phyloP scores from a whole-genome alignment of 2,329 filamentous ascomycete genomes.

The Thielaviopsis ethacetica region DNA sequence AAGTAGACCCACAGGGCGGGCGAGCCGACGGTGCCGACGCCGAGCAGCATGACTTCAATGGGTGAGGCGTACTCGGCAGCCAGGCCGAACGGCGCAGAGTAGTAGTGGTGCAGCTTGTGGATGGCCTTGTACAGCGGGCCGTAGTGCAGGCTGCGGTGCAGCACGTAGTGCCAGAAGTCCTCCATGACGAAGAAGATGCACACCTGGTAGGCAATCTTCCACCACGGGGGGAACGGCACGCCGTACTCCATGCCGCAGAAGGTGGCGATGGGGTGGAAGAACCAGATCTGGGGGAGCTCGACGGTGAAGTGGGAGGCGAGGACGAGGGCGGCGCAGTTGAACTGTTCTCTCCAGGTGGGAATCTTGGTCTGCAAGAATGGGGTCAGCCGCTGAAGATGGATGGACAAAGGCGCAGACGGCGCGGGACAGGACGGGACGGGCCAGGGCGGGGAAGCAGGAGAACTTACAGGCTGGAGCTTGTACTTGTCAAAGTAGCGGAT shows the following conservation, averaged over 20 bases:
- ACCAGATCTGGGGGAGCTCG: slow-evolving; percentile 95
- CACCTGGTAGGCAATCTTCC: slow-evolving; percentile 83
- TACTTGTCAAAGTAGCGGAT: slow-evolving; percentile 81
- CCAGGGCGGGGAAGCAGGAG: background rate
- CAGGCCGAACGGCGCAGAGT: slow-evolving; percentile 90
- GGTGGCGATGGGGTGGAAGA: slow-evolving; percentile 93
- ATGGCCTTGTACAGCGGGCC: slow-evolving; percentile 89
- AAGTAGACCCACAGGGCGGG: slow-evolving; percentile 73
- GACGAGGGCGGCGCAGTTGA: slow-evolving; percentile 82
- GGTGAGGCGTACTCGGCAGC: slow-evolving; percentile 96
- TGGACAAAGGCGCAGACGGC: too few species aligned
- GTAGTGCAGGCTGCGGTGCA: slow-evolving; percentile 83
- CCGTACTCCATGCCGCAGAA: slow-evolving; percentile 77
- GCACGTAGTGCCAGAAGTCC: slow-evolving; percentile 98
- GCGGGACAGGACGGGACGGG: too few species aligned
- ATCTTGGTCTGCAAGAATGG: slow-evolving; percentile 69
- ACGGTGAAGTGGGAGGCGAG: slow-evolving; percentile 94
- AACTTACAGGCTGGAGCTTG: slow-evolving; percentile 75
- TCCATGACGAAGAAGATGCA: slow-evolving; percentile 89
- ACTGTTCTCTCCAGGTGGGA: slow-evolving; percentile 84
- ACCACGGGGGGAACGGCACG: slow-evolving; percentile 73
- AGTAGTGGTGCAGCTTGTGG: slow-evolving; percentile 98
- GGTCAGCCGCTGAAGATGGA: too few species aligned
- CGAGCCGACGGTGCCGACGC: slow-evolving; percentile 65
- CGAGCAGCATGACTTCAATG: slow-evolving; percentile 90